Evolutionary conservation across 768 basidiomycete species (phyloP), one percentile per base, ranked within the genome.

Genomic region (Boletus edulis): DNA sequence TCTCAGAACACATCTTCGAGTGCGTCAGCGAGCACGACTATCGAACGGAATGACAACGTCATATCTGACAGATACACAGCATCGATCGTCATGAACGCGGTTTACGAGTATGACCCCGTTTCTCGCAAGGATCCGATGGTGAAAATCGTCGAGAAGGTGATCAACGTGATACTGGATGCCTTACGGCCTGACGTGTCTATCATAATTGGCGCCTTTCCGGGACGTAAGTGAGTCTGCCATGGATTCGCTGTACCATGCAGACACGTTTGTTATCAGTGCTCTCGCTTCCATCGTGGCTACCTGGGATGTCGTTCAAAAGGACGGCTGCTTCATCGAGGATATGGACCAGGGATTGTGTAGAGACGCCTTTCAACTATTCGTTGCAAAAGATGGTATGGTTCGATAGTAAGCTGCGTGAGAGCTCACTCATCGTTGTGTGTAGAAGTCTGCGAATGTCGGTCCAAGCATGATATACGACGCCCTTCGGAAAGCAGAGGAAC

Each of bases 1-100:
- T 71, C 39, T 47, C 67, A 10, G 67, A 65, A 7, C 71, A 73
- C 43, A 56, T 76, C 13, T 64, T 68, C 34, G 68, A 73, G 76
- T 59, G 3, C 18, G 17, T 10, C 7, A 15, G 4, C 20, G 5
- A 14, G 14, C 11, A 35, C 14, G 37, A 12, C 12, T 5, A 31
- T 46, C 22, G 38, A 10, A 31, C 8, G 4, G 3, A 35, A 6
- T 37, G 34, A 20, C 38, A 18, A 41, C 6, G 14, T 37, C 38
- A 11, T 24, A 1, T 27, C n/a, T n/a, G 44, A 27, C 43, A 62
- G 61, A 38, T 52, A 49, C 13, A 58, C 59, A 13, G 48, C 56
- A n/a, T 58, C 60, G 4, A 18, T 62, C 9, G 27, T 52, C 40
- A 52, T 52, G 50, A 55, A 62, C 11, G 56, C 48, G 9, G 51